Evolutionary conservation across 306 rosid species (phyloP).

Genomic region (Glycine tomentella): DNA sequence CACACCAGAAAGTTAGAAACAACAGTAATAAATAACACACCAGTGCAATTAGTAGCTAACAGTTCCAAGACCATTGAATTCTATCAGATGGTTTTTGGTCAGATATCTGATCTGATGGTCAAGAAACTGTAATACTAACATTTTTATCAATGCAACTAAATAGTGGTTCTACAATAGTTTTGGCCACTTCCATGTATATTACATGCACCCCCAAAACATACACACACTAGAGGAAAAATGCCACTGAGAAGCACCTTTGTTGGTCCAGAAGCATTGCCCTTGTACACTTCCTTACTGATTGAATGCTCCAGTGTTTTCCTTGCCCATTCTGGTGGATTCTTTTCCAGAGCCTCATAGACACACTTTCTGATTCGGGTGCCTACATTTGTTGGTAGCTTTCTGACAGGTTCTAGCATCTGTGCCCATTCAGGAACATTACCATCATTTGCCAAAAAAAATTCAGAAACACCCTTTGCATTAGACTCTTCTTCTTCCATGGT

Average conservation of each 20-base stretch:
- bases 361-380: constrained; percentile 98
- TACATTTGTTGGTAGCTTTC: constrained; percentile 96
- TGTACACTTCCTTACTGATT: constrained; percentile 95
- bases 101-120: constrained; percentile 16
- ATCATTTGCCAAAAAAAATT: constrained; percentile 47
- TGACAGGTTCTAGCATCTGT: constrained; percentile 84
- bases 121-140: constrained; percentile 13
- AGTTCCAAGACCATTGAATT: constrained; percentile 25
- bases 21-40: neutral
- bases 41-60: constrained; percentile 12
- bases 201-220: constrained; percentile 6
- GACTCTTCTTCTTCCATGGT: constrained; percentile 82
- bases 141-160: constrained; percentile 19
- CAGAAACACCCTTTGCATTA: constrained; percentile 64
- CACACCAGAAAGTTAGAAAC: neutral
- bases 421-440: constrained; percentile 94
- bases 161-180: constrained; percentile 11
- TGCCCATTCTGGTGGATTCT: constrained; percentile 97
- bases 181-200: constrained; percentile 7
- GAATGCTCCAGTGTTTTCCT: constrained; percentile 80
- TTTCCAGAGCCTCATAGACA: constrained; percentile 81
- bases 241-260: constrained; percentile 76
- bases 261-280: constrained; percentile 99
- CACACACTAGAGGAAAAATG: constrained; percentile 35
- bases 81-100: neutral